phyloP scores from a whole-genome alignment of 1,284 basidiomycete species.

The Gymnopus androsaceus region DNA sequence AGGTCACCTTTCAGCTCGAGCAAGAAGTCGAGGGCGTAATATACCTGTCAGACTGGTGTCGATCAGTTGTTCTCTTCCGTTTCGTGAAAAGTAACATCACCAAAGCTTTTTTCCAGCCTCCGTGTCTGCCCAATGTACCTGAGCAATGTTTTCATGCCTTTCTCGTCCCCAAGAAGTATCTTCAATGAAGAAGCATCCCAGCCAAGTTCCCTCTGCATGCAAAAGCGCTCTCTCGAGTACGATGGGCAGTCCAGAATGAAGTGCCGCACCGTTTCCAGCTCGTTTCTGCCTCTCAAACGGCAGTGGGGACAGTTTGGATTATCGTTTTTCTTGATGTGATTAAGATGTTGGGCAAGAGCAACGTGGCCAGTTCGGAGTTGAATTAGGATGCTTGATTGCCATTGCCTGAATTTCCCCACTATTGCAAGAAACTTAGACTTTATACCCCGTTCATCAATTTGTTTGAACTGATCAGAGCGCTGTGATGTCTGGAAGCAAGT shows the following conservation, averaged over 20 bases:
- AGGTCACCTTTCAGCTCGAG: too few relatives aligned
- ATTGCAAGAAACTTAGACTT: conserved; percentile 18
- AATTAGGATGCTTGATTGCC: conserved; percentile 24
- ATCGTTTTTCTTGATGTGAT: conserved; percentile 17
- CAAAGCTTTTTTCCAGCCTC: background rate
- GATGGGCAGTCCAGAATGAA: conserved; percentile 21
- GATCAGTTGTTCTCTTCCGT: background rate
- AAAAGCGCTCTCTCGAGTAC: conserved; percentile 10
- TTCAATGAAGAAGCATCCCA: background rate
- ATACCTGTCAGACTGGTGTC: too few relatives aligned
- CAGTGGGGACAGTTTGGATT: conserved; percentile 23
- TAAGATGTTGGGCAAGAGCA: conserved; percentile 22
- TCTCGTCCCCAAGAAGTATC: background rate
- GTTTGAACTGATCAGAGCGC: background rate
- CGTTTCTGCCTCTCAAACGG: background rate
- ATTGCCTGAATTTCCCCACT: conserved; percentile 14
- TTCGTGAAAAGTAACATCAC: background rate
- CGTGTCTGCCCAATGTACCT: background rate
- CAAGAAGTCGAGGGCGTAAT: too few relatives aligned
- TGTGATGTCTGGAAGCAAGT: background rate
- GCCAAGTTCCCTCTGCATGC: background rate
- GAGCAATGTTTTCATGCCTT: background rate
- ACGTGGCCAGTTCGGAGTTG: conserved; percentile 28
- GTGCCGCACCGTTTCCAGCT: conserved; percentile 21
- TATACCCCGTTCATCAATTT: too few relatives aligned